Conservation (phyloP, 768 basidiomycete genomes). For the Boletus eberwhitei region DNA sequence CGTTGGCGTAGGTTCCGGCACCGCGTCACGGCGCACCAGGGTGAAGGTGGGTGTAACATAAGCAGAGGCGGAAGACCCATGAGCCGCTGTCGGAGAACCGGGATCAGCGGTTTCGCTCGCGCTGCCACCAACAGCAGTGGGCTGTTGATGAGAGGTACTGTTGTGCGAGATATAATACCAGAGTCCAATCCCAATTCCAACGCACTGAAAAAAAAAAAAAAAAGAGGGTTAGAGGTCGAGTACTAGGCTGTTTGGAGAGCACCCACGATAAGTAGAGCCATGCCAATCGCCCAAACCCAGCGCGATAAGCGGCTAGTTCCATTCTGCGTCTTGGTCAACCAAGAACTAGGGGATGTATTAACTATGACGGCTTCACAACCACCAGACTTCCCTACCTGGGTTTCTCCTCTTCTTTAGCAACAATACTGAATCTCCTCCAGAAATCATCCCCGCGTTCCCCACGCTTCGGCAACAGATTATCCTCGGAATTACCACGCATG, state of each 20-base stretch:
- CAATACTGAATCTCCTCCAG: conserved; percentile 84
- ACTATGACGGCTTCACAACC: not conserved
- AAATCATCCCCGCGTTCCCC: conserved; percentile 81
- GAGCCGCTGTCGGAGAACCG: conserved; percentile 12
- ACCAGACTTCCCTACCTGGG: conserved; percentile 35
- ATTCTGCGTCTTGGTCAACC: conserved; percentile 63
- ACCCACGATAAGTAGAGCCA: conserved; percentile 54
- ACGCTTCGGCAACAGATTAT: conserved; percentile 59
- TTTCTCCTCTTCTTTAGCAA: conserved; percentile 67
- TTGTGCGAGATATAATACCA: conserved; percentile 60
- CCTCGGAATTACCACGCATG: conserved; percentile 67
- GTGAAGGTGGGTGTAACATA: conserved; percentile 64
- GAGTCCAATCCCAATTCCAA: conserved; percentile 54
- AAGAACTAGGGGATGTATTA: conserved; percentile 40
- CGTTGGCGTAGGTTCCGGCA: conserved; percentile 21
- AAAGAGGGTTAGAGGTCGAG: not conserved
- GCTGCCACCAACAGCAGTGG: conserved; percentile 63
- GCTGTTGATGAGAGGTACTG: conserved; percentile 45
- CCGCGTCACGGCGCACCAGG: conserved; percentile 39
- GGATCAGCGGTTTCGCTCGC: conserved; percentile 40
- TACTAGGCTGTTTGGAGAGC: not conserved
- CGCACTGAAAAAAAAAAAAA: conserved; percentile 32
- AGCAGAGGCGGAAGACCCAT: conserved; percentile 23
- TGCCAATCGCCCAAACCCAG: conserved; percentile 70
- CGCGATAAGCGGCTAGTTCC: conserved; percentile 52